These are phyloP conservation scores for Pyrenopolyporus hunteri DNA, from an alignment of 495 filamentous ascomycete genomes.

Conservation along the genomic window DNA sequence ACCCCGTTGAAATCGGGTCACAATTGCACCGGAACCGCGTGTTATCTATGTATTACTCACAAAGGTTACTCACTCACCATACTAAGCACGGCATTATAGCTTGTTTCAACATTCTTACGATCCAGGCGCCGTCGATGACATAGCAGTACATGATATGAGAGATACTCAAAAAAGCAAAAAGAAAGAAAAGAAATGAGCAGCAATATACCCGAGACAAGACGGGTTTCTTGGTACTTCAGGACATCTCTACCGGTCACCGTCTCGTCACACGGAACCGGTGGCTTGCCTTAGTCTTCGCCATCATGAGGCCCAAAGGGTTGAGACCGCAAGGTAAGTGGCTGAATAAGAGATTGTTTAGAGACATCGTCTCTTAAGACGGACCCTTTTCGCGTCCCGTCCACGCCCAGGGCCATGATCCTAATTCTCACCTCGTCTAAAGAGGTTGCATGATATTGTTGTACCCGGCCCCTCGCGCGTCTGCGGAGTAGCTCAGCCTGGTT, in stretches of 20 bases:
- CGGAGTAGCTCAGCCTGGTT: constrained; percentile 23
- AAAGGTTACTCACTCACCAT: constrained; percentile 1
- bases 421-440: constrained; percentile 13
- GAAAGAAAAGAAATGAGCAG: background rate
- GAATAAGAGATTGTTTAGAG: constrained; percentile 13
- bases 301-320: no score
- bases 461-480: constrained; percentile 1
- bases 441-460: constrained; percentile 29
- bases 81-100: constrained; percentile 19
- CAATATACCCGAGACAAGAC: background rate
- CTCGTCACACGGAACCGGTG: constrained; percentile 6
- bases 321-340: constrained; percentile 3
- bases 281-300: constrained; percentile 1
- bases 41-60: background rate
- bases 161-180: background rate
- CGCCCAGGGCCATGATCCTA: constrained; percentile 10
- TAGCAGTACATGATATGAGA: constrained; percentile 8
- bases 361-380: constrained; percentile 14
- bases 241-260: constrained; percentile 6
- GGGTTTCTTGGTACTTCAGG: background rate
- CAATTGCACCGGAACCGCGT: constrained; percentile 25
- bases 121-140: no score
- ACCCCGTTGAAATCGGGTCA: constrained; percentile 24
- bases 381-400: constrained; percentile 10
- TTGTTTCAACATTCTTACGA: constrained; percentile 20